Evolutionary conservation across 345 rosid species (phyloP).

Genomic region (Citrus australasica): DNA sequence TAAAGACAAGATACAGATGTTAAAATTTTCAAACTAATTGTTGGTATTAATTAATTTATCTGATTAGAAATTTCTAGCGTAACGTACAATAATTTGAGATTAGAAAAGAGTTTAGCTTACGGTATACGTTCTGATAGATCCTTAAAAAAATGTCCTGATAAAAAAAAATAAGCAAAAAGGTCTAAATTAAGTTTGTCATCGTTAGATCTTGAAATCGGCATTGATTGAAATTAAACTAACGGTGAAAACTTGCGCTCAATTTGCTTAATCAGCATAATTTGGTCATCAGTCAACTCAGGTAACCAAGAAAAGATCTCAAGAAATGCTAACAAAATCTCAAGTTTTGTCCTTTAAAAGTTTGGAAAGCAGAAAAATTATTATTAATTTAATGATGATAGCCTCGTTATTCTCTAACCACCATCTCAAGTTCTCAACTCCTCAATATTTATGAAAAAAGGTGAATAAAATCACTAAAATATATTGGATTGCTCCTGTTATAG

Average conservation of each 20-base stretch:
- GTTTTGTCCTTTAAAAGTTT: conserved; percentile 2
- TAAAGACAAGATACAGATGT: too few relatives aligned
- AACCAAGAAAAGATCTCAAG: conserved; percentile 7
- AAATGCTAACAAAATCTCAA: conserved; percentile 7
- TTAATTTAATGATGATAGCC: conserved; percentile 4
- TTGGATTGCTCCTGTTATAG: not conserved
- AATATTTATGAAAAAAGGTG: not conserved
- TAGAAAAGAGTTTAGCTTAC: not conserved
- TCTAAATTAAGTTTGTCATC: not conserved
- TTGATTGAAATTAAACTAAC: not conserved
- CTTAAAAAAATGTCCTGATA: not conserved
- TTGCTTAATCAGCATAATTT: not conserved
- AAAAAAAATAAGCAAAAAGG: not conserved
- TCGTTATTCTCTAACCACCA: conserved; percentile 6
- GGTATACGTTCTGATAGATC: not conserved
- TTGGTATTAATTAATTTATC: too few relatives aligned
- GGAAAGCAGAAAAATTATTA: not conserved
- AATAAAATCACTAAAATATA: not conserved
- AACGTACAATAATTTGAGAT: not conserved
- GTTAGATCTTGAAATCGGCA: not conserved
- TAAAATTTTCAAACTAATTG: too few relatives aligned
- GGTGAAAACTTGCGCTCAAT: not conserved
- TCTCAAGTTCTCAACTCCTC: not conserved
- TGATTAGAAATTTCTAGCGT: too few relatives aligned
- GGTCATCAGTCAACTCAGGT: conserved; percentile 25